phyloP scores from a whole-genome alignment of 2,329 filamentous ascomycete genomes.

The Aspergillus japonicus region DNA sequence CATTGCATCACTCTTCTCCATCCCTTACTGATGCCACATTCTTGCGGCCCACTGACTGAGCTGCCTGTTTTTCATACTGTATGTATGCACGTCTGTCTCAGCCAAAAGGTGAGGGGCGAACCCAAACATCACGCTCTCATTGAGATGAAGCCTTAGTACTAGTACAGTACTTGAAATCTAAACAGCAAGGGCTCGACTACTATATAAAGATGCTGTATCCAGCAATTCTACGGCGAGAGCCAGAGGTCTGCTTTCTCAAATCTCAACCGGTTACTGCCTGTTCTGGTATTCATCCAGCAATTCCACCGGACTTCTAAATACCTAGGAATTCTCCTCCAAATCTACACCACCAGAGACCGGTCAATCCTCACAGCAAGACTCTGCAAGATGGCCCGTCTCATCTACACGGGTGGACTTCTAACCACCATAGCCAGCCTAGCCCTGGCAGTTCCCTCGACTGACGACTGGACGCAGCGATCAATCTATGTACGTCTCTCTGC shows the following conservation, averaged over 20 bases:
- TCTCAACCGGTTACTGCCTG: background rate
- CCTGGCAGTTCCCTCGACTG: background rate
- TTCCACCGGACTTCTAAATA: background rate
- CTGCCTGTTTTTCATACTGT: background rate
- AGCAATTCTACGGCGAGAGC: background rate
- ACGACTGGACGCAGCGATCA: background rate
- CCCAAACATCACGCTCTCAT: background rate
- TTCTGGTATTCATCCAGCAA: background rate
- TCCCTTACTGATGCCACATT: background rate
- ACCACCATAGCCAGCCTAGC: background rate
- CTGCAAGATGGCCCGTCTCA: background rate
- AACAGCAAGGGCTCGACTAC: background rate
- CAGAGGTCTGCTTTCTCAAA: background rate
- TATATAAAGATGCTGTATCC: background rate
- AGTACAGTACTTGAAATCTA: background rate
- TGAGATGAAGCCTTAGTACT: background rate
- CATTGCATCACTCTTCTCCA: background rate
- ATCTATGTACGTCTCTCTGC: slow-evolving; percentile 49
- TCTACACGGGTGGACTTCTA: background rate
- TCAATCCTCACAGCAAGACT: background rate
- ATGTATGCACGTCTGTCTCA: background rate
- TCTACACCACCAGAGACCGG: background rate
- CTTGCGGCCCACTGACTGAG: background rate
- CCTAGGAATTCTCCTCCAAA: background rate
- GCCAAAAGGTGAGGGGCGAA: background rate